Evolutionary conservation across 345 rosid genomes (phyloP).

Genomic region (Hibiscus tridactylites): DNA sequence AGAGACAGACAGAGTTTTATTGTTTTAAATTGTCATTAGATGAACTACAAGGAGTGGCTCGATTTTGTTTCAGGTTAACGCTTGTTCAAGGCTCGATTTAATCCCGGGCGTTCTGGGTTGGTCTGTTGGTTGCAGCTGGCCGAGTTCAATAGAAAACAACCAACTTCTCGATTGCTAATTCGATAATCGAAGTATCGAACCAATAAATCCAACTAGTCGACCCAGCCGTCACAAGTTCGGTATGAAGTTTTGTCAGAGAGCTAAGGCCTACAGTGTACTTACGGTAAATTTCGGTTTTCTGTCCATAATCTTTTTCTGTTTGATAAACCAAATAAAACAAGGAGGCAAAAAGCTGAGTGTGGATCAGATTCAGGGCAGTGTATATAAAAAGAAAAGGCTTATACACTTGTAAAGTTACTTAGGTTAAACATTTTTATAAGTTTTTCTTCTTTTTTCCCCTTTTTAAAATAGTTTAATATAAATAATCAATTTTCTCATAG

Average conservation of each 20-base stretch:
- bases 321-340: slow-evolving; percentile 31
- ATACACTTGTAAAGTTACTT: slow-evolving; percentile 33
- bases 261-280: neutral
- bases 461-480: neutral
- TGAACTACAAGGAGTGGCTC: neutral
- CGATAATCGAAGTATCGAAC: neutral
- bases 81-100: slow-evolving; percentile 67
- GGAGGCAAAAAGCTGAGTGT: slow-evolving; percentile 28
- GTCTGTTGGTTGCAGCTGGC: slow-evolving; percentile 96
- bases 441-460: neutral
- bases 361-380: slow-evolving; percentile 27
- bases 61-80: slow-evolving; percentile 44
- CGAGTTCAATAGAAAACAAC: slow-evolving; percentile 39
- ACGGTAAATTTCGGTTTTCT: slow-evolving; percentile 15
- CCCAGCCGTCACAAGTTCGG: slow-evolving; percentile 29
- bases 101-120: slow-evolving; percentile 86
- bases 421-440: neutral
- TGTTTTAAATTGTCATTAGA: neutral
- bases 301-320: slow-evolving; percentile 20
- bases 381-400: slow-evolving; percentile 37
- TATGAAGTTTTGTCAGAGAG: slow-evolving; percentile 46
- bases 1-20: neutral
- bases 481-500: neutral
- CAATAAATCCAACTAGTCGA: slow-evolving; percentile 8
- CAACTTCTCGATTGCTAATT: slow-evolving; percentile 57